Conservation (phyloP, 2,329 filamentous ascomycete genomes). For the Stemphylium lycopersici region DNA sequence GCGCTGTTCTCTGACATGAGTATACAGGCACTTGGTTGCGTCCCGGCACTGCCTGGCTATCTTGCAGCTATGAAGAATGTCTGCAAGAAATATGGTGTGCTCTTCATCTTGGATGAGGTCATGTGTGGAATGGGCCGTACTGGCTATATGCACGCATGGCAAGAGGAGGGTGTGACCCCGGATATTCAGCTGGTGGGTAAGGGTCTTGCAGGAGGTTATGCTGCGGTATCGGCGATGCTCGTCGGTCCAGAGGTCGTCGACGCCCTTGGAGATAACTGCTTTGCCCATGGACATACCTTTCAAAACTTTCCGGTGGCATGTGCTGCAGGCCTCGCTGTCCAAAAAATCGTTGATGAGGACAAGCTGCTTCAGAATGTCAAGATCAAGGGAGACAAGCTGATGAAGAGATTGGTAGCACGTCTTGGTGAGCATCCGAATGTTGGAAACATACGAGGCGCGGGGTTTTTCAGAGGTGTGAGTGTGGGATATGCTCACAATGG, state of each 20-base stretch:
- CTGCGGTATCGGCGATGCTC: conserved; percentile 66
- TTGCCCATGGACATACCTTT: conserved; percentile 68
- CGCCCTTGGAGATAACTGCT: conserved; percentile 54
- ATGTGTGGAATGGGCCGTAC: conserved; percentile 72
- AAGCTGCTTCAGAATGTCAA: conserved; percentile 65
- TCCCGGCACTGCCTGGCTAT: conserved; percentile 70
- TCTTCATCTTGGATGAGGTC: conserved; percentile 80
- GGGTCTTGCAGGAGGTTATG: conserved; percentile 68
- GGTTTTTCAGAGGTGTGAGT: conserved; percentile 64
- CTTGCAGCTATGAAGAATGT: conserved; percentile 70
- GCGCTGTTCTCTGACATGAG: neutral
- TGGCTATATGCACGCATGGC: conserved; percentile 67
- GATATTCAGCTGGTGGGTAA: conserved; percentile 73
- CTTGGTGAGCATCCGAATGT: conserved; percentile 59
- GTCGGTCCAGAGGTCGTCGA: conserved; percentile 60
- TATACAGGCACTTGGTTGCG: conserved; percentile 68
- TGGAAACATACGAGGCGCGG: conserved; percentile 66
- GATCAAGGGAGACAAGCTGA: conserved; percentile 59
- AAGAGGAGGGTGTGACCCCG: conserved; percentile 63
- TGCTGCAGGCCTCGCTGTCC: conserved; percentile 67
- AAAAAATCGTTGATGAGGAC: conserved; percentile 63
- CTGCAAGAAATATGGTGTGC: conserved; percentile 72
- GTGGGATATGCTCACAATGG: neutral
- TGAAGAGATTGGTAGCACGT: conserved; percentile 50
- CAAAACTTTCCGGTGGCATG: conserved; percentile 67